Evolutionary conservation across 2,329 filamentous ascomycete species (phyloP), one percentile per base, ranked within the genome.

Genomic region (Arachnopeziza araneosa): DNA sequence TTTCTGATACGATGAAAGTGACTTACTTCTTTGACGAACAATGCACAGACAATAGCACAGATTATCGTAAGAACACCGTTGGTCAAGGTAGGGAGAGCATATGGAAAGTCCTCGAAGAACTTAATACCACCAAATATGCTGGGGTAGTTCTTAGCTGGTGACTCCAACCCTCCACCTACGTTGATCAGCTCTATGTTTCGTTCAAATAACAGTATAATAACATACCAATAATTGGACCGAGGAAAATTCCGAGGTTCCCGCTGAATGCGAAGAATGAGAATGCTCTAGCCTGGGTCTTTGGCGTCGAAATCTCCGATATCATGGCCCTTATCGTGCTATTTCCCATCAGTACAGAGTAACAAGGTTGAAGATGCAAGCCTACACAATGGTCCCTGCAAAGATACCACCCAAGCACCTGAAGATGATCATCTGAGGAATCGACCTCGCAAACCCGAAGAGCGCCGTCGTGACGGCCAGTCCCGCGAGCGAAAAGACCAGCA

Each of bases 241-340:
- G 30, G 60, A 91, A 85, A 52, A 93, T 85, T 3, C 90, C 90
- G 9, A 93, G 23, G 65, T 93, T 93, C 4, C 85, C 84, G 0
- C 82, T 78, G 69, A 93, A 90, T 10, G 89, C 88, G 70, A 93
- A 93, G 78, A 85, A 89, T 68, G 86, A 86, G 69, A 93, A 95
- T 0, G 87, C 85, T 26, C 80, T 76, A 0, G 90, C 89, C 73
- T 93, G 89, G 0, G 86, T 92, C 63, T 82, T 80, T 5, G 81
- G 75, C 0, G 86, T 89, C 71, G 84, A 88, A 66, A 86, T 84
- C 73, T 95, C 90, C 21, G 83, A 82, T 30, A 93, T 79, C 87
- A 93, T 92, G 7, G 89, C 86, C 26, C 90, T 80, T 58, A 93
- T 83, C 6, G 89, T 72, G 1, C 69, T 71, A n/a, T 14, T 26